Evolutionary conservation across 192 early-diverging fungal species (phyloP).

Genomic region (Coemansia sp.): DNA sequence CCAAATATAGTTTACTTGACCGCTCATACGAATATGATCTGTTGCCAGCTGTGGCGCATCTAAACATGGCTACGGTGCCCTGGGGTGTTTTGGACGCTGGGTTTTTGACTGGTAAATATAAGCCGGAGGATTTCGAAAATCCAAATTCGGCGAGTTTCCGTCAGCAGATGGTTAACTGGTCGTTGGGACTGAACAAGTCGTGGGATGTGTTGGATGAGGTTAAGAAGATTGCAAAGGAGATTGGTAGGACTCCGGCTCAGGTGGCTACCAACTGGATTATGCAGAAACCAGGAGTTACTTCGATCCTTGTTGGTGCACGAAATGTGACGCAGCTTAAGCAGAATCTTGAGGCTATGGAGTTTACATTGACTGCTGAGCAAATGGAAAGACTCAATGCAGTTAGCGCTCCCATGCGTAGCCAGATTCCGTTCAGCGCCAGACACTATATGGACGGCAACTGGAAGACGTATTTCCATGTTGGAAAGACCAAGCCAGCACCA

Average conservation of each 20-base stretch:
- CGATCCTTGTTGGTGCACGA: conserved; percentile 35
- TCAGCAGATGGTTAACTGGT: no score
- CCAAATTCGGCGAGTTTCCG: conserved; percentile 10
- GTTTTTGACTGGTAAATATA: conserved; percentile 53
- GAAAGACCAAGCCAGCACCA: conserved; percentile 6
- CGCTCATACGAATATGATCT: conserved; percentile 57
- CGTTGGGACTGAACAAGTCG: conserved; percentile 16
- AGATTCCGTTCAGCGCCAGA: conserved; percentile 21
- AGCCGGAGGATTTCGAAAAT: not conserved
- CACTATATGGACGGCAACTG: not conserved
- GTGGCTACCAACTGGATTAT: conserved; percentile 56
- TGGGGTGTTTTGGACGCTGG: conserved; percentile 63
- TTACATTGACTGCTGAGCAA: conserved; percentile 32
- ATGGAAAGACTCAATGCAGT: conserved; percentile 37
- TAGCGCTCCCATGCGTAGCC: conserved; percentile 33
- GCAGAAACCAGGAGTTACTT: conserved; percentile 51
- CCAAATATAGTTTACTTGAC: conserved; percentile 24
- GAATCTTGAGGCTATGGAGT: conserved; percentile 38
- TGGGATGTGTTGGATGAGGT: conserved; percentile 54
- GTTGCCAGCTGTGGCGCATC: conserved; percentile 31
- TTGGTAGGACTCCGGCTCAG: conserved; percentile 41
- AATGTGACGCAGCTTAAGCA: conserved; percentile 36
- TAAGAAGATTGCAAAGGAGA: conserved; percentile 44
- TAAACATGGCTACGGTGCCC: conserved; percentile 51
- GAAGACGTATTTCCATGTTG: not conserved